Evolutionary conservation across 129 eudicot species (phyloP).

Genomic region (Flaveria brownii): DNA sequence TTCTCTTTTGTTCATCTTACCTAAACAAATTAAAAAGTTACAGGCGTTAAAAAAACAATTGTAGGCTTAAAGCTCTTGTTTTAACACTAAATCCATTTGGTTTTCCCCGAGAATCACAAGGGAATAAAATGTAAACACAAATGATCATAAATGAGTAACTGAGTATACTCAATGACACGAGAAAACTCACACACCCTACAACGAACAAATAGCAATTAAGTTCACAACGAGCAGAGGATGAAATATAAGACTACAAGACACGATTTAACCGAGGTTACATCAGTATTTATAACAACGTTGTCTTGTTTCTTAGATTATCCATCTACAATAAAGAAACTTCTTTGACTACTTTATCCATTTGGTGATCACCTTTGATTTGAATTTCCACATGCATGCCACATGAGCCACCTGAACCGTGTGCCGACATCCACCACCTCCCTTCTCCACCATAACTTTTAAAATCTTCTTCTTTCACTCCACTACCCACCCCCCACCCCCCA

Average conservation of each 20-base stretch:
- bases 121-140: neutral
- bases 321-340: neutral
- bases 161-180: neutral
- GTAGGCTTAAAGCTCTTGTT: too few relatives aligned
- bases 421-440: conserved; percentile 38
- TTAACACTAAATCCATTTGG: too few relatives aligned
- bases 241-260: neutral
- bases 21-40: too few relatives aligned
- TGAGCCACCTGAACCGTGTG: conserved; percentile 39
- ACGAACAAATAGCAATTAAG: neutral
- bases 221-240: neutral
- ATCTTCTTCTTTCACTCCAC: conserved; percentile 29
- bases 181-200: neutral
- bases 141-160: neutral
- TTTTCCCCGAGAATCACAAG: neutral
- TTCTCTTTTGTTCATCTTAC: too few relatives aligned
- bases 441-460: conserved; percentile 16
- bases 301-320: neutral
- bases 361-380: neutral
- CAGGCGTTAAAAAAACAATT: too few relatives aligned
- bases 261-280: too few relatives aligned
- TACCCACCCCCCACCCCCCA: conserved; percentile 1
- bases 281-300: neutral
- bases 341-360: conserved; percentile 32
- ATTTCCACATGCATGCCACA: conserved; percentile 28